These are phyloP conservation scores for Tuber umbilicatum DNA, from an alignment of 495 filamentous ascomycete genomes.

Conservation along the genomic window DNA sequence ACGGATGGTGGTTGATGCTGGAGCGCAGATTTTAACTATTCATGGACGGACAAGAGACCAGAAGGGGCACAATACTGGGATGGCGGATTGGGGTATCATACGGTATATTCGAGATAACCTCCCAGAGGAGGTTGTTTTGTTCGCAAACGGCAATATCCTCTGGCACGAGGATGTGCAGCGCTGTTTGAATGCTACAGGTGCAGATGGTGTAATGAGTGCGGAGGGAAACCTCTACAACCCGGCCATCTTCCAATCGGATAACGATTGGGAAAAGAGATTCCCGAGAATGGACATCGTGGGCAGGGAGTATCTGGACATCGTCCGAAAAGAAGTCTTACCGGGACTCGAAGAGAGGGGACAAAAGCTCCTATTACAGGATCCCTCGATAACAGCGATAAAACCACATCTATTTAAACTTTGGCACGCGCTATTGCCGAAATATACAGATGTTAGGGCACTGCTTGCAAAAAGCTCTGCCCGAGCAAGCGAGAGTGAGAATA, in stretches of 20 bases:
- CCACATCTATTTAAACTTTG: slow-evolving; percentile 89
- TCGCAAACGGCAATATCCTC: slow-evolving; percentile 93
- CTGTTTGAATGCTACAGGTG: slow-evolving; percentile 79
- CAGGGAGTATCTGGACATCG: slow-evolving; percentile 80
- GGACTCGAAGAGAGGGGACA: slow-evolving; percentile 42
- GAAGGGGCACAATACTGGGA: slow-evolving; percentile 89
- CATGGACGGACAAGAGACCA: slow-evolving; percentile 86
- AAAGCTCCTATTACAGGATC: slow-evolving; percentile 50
- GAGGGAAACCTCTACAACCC: slow-evolving; percentile 92
- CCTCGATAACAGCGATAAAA: slow-evolving; percentile 79
- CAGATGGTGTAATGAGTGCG: slow-evolving; percentile 89
- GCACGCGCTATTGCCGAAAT: slow-evolving; percentile 65
- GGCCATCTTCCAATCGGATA: slow-evolving; percentile 70
- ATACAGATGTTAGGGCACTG: slow-evolving; percentile 74
- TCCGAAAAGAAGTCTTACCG: slow-evolving; percentile 68
- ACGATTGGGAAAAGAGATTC: slow-evolving; percentile 88
- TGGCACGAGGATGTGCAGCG: slow-evolving; percentile 68
- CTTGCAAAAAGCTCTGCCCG: slow-evolving; percentile 61
- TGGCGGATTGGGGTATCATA: slow-evolving; percentile 85
- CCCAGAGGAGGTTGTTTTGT: slow-evolving; percentile 80
- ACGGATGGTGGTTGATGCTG: slow-evolving; percentile 75
- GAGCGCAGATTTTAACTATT: slow-evolving; percentile 85
- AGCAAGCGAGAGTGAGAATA: slow-evolving; percentile 46
- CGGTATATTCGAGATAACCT: slow-evolving; percentile 75
- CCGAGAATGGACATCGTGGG: slow-evolving; percentile 84